A percentile compares a stretch with the other conserved stretches of the same genome.
phyloP scores from a whole-genome alignment of 805 yeast genomes.

The Metahyphopichia silvanorum region DNA sequence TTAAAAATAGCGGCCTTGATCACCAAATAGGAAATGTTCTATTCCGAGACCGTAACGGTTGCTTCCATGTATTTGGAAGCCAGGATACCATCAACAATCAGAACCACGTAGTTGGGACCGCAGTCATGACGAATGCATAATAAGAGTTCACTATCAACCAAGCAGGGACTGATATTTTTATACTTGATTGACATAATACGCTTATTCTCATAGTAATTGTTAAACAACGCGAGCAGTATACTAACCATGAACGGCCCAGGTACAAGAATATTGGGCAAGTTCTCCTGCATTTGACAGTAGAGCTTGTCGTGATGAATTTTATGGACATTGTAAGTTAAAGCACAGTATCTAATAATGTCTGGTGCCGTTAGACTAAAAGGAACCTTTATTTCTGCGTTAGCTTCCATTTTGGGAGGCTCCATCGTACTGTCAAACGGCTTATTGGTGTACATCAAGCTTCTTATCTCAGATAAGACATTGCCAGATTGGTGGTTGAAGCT shows the following conservation, averaged over 20 bases:
- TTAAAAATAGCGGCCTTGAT: too few relatives aligned
- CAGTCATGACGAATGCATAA: neutral
- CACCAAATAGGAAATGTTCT: too few relatives aligned
- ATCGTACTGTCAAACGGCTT: neutral
- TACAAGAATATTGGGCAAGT: slow-evolving; percentile 57
- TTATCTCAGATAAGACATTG: slow-evolving; percentile 43
- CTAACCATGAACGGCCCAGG: slow-evolving; percentile 83
- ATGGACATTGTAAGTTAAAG: slow-evolving; percentile 80
- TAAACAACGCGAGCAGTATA: slow-evolving; percentile 53
- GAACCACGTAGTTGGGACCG: neutral
- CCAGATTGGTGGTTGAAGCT: slow-evolving; percentile 25
- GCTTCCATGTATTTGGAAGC: neutral
- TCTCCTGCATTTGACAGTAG: slow-evolving; percentile 56
- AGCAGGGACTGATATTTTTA: slow-evolving; percentile 49
- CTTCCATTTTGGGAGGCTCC: neutral
- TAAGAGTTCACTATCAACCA: slow-evolving; percentile 22
- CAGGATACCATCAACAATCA: neutral
- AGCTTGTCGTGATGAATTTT: slow-evolving; percentile 68
- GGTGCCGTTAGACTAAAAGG: slow-evolving; percentile 35
- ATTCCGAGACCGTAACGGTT: too few relatives aligned
- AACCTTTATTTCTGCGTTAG: slow-evolving; percentile 1
- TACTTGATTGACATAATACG: slow-evolving; percentile 39
- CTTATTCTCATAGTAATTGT: slow-evolving; percentile 4
- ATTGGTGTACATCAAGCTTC: slow-evolving; percentile 60
- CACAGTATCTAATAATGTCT: slow-evolving; percentile 61